phyloP scores from a whole-genome alignment of 2,329 filamentous ascomycete genomes.

The Hymenoscyphus scutula region DNA sequence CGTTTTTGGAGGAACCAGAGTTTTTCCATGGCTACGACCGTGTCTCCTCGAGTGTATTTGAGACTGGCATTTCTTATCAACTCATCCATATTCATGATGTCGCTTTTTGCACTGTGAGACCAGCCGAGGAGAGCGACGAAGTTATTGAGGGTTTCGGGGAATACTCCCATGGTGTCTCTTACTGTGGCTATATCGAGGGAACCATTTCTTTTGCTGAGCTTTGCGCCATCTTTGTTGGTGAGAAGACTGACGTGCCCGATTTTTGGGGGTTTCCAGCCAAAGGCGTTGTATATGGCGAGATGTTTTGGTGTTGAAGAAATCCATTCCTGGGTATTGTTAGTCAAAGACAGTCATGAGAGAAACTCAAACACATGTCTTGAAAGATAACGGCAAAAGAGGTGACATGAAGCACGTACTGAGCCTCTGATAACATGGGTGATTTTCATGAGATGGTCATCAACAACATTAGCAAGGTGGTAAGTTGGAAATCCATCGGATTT shows the following conservation, averaged over 20 bases:
- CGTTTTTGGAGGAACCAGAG: conserved; percentile 74
- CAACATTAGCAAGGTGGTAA: conserved; percentile 95
- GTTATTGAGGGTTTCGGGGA: conserved; percentile 67
- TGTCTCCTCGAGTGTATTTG: conserved; percentile 89
- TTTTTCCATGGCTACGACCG: conserved; percentile 77
- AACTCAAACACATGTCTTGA: not conserved
- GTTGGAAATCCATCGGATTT: conserved; percentile 93
- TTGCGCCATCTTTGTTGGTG: conserved; percentile 65
- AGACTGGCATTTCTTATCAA: conserved; percentile 74
- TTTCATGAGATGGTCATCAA: conserved; percentile 92
- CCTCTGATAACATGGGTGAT: conserved; percentile 95
- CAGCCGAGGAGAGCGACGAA: conserved; percentile 85
- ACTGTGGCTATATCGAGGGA: conserved; percentile 60
- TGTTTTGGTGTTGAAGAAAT: conserved; percentile 87
- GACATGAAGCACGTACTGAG: conserved; percentile 50
- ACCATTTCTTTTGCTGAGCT: conserved; percentile 82
- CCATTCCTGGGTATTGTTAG: conserved; percentile 66
- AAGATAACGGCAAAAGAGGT: too few relatives aligned
- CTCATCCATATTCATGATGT: conserved; percentile 68
- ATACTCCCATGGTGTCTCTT: conserved; percentile 54
- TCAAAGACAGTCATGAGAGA: conserved; percentile 2
- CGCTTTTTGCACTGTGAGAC: conserved; percentile 66
- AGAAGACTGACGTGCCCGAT: conserved; percentile 81
- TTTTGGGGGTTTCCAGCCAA: conserved; percentile 69
- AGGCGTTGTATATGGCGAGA: conserved; percentile 70